Base-by-base conservation (phyloP, 805 yeast genomes). In the Candida pseudofarinosa region DNA sequence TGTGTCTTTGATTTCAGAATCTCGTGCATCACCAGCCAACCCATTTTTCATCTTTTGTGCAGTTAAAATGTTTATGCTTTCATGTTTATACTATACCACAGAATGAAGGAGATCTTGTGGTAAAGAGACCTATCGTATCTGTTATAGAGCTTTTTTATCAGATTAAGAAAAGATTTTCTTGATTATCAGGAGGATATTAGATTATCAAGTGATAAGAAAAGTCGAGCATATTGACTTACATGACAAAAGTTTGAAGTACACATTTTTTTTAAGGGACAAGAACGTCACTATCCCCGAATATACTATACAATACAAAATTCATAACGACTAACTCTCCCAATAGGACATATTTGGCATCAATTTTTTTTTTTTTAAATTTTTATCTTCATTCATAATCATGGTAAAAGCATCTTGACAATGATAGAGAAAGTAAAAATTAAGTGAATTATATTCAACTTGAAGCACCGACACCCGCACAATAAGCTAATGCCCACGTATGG, bases 401-500 rank as follows among this genome's bases (percentile, higher is more conserved):
- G n/a, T n/a, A 23, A 7, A 23, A 23, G 10, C 10, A 23, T 23
- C 28, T 23, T 10, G 28, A 23, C 6, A 23, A 23, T 23, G 28
- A 23, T 23, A 23, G 10, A 23, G 6, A 23, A 32, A 6, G 13
- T 14, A 7, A 32, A 32, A n/a, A 13, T 6, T 32, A 32, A 28
- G 17, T 36, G 31, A 23, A n/a, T 13, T 3, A 4, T 12, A n/a
- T 4, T 39, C 32, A 39, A 32, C 30, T 18, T 12, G 37, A 33
- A 32, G 37, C 42, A 16, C 42, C 42, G 19, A 39, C 37, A 32
- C 34, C 51, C 28, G 51, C 51, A 42, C 54, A 48, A 43, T 52
- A 55, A 10, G 59, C 50, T 32, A 53, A 39, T 14, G 52, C 45
- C 45, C 55, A 50, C 18, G 54, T 50, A 43, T 33, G 19, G 14